phyloP scores from a whole-genome alignment of 257 asterid genomes.

The Asclepias syriaca region DNA sequence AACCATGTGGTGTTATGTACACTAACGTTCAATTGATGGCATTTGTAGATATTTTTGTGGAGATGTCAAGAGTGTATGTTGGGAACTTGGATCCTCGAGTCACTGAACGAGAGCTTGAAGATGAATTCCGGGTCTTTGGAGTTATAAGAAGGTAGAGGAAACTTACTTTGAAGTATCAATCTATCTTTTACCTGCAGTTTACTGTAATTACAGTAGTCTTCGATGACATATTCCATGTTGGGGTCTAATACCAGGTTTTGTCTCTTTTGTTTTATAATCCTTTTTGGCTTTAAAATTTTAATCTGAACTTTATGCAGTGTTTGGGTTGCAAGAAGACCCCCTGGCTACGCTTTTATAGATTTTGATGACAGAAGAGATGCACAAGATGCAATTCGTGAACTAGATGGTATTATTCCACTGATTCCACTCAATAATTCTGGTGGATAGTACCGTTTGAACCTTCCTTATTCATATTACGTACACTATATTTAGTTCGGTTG shows the following conservation, averaged over 20 bases:
- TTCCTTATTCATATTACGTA: not conserved
- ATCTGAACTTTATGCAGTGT: slow-evolving; percentile 46
- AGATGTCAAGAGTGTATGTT: slow-evolving; percentile 78
- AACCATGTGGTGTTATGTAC: not conserved
- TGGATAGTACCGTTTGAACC: not conserved
- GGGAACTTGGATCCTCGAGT: slow-evolving; percentile 93
- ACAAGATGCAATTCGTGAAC: slow-evolving; percentile 77
- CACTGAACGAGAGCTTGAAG: slow-evolving; percentile 89
- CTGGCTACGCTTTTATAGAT: slow-evolving; percentile 90
- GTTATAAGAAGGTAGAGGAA: slow-evolving; percentile 65
- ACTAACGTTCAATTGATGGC: not conserved
- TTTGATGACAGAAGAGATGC: slow-evolving; percentile 93
- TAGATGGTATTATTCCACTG: slow-evolving; percentile 50
- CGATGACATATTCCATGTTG: not conserved
- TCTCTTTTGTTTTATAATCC: not conserved
- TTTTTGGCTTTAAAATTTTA: not conserved
- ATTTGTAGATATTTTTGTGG: slow-evolving; percentile 18
- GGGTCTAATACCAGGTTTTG: not conserved
- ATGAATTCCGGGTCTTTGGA: slow-evolving; percentile 79
- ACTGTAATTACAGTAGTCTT: not conserved
- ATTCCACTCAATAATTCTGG: not conserved
- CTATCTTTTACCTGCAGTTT: not conserved
- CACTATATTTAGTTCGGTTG: not conserved
- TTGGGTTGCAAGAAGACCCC: slow-evolving; percentile 98
- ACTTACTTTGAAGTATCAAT: not conserved